phyloP scores from a whole-genome alignment of 2,329 filamentous ascomycete genomes.

The Calycina marina region DNA sequence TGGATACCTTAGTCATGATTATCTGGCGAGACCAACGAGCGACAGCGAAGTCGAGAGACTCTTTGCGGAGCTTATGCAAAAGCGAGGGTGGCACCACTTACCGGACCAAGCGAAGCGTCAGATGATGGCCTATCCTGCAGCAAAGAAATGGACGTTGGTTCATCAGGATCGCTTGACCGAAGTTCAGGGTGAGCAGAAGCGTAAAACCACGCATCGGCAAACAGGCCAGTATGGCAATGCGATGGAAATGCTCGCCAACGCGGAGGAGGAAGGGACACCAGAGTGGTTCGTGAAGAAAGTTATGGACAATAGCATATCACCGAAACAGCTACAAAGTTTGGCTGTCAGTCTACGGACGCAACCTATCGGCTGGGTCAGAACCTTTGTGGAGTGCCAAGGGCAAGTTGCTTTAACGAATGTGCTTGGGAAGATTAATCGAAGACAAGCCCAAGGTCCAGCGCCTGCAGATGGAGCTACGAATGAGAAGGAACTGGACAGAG shows the following conservation, averaged over 20 bases:
- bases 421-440: conserved; percentile 83
- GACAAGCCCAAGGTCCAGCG: conserved; percentile 54
- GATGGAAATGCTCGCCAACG: conserved; percentile 57
- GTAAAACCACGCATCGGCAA: conserved; percentile 56
- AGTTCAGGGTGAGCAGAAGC: conserved; percentile 87
- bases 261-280: conserved; percentile 88
- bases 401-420: conserved; percentile 93
- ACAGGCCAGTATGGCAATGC: conserved; percentile 56
- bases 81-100: conserved; percentile 92
- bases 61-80: conserved; percentile 90
- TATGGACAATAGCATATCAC: conserved; percentile 86
- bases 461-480: conserved; percentile 34
- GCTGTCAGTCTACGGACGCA: conserved; percentile 92
- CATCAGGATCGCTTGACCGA: conserved; percentile 90
- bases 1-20: conserved; percentile 26
- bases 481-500: conserved; percentile 56
- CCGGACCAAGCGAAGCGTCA: conserved; percentile 88
- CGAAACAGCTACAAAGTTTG: conserved; percentile 82
- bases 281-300: conserved; percentile 97
- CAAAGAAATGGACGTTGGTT: conserved; percentile 95
- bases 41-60: conserved; percentile 79
- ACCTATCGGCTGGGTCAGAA: conserved; percentile 93
- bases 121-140: conserved; percentile 88
- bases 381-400: conserved; percentile 93
- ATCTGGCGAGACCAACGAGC: conserved; percentile 61